Conservation (phyloP, 202 grass and related monocot species). For the Dendrocalamus latiflorus region DNA sequence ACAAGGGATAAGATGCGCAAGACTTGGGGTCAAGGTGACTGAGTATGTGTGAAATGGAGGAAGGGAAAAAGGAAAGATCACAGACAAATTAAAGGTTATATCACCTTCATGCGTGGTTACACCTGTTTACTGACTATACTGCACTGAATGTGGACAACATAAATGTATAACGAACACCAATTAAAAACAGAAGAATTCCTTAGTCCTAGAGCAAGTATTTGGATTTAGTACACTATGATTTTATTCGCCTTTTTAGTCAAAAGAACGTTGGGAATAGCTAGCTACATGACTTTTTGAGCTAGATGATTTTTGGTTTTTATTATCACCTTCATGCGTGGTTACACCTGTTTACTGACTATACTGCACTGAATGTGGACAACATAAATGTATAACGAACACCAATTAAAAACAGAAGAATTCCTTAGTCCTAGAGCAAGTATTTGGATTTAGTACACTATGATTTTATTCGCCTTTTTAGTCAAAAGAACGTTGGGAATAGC, state of each 20-base stretch:
- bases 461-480: neutral
- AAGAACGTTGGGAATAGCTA: neutral
- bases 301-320: fast-evolving
- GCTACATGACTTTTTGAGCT: neutral
- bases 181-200: neutral
- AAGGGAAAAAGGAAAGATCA: neutral
- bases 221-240: neutral
- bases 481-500: neutral
- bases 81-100: neutral
- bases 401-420: neutral
- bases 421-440: neutral
- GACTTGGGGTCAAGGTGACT: neutral
- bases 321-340: too few species aligned
- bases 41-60: neutral
- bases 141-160: too few species aligned
- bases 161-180: too few species aligned
- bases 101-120: neutral
- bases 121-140: neutral
- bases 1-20: neutral
- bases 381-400: neutral
- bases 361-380: too few species aligned
- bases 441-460: neutral
- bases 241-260: neutral
- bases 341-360: too few species aligned
- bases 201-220: neutral